These are phyloP conservation scores for Picea glauca DNA, from an alignment of 75 land plant species.

Conservation along the genomic window DNA sequence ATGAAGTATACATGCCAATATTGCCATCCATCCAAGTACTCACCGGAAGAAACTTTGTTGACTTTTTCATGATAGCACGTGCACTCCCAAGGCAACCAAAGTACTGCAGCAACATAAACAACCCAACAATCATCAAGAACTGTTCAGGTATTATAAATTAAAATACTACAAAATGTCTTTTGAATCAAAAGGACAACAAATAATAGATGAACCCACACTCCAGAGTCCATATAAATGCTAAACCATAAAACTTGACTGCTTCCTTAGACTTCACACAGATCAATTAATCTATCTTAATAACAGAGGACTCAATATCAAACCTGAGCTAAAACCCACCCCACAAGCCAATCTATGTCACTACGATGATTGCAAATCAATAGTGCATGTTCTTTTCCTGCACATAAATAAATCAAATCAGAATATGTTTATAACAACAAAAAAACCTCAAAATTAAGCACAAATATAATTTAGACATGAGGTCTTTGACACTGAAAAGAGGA, in stretches of 20 bases:
- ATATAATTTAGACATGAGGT: neutral
- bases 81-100: conserved; percentile 48
- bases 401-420: neutral
- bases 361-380: conserved; percentile 48
- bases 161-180: neutral
- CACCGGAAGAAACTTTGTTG: conserved; percentile 42
- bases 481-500: neutral
- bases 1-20: neutral
- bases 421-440: neutral
- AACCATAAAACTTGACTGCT: neutral
- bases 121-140: neutral
- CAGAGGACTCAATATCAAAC: conserved; percentile 8
- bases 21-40: conserved; percentile 7
- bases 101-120: conserved; percentile 21
- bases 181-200: neutral
- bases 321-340: conserved; percentile 54
- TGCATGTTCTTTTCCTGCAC: conserved; percentile 55
- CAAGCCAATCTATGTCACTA: conserved; percentile 58
- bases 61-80: conserved; percentile 52
- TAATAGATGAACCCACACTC: neutral
- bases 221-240: neutral
- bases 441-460: too few relatives aligned
- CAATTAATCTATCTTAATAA: neutral
- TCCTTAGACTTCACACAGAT: neutral
- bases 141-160: neutral